phyloP scores from a whole-genome alignment of 331 rosid genomes.

The Erythrophleum ivorense region DNA sequence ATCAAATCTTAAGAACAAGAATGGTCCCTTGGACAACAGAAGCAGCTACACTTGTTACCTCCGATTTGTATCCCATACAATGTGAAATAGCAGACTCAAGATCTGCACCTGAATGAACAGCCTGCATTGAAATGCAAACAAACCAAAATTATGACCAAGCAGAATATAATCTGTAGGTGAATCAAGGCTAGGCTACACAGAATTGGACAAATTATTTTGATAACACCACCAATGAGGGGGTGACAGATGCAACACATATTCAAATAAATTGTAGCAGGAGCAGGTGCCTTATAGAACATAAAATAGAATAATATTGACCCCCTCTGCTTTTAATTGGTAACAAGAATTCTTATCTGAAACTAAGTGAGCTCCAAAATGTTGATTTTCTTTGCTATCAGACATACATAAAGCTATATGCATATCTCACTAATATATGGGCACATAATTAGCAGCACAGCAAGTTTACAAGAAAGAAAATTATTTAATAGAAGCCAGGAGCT shows the following conservation, averaged over 20 bases:
- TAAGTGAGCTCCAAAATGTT: conserved; percentile 16
- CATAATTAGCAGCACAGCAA: conserved; percentile 35
- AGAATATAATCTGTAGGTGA: conserved; percentile 30
- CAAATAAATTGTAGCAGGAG: conserved; percentile 33
- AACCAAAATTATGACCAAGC: conserved; percentile 23
- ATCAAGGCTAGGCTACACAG: conserved; percentile 34
- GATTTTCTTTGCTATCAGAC: conserved; percentile 27
- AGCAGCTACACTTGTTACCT: conserved; percentile 61
- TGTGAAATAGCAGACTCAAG: conserved; percentile 87
- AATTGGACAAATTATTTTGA: conserved; percentile 28
- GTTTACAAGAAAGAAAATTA: conserved; percentile 16
- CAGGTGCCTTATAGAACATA: conserved; percentile 12
- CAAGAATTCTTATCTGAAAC: conserved; percentile 16
- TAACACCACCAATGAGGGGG: conserved; percentile 27
- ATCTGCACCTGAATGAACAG: conserved; percentile 98
- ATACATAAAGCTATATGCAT: not conserved
- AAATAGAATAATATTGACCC: conserved; percentile 19
- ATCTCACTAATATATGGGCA: conserved; percentile 23
- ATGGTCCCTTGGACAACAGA: conserved; percentile 21
- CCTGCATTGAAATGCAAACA: conserved; percentile 58
- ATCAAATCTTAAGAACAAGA: conserved; percentile 37
- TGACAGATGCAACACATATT: conserved; percentile 19
- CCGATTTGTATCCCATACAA: conserved; percentile 87
- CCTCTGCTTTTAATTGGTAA: conserved; percentile 23
- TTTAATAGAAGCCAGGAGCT: conserved; percentile 32